A percentile compares a stretch with the other conserved stretches of the same genome.
Conservation (phyloP, 768 basidiomycete species). For the Postia placenta region DNA sequence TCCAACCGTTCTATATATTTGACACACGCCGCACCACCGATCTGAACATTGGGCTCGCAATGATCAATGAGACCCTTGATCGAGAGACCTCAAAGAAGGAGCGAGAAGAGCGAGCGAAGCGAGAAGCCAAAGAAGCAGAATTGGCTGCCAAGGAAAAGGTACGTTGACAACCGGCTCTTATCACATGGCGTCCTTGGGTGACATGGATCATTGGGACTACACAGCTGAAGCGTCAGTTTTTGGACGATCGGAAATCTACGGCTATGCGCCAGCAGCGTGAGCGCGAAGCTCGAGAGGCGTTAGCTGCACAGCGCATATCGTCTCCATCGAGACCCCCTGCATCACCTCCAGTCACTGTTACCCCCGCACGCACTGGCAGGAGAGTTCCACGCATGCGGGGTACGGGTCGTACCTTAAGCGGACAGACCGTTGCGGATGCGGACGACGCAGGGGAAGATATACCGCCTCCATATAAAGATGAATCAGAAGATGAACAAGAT, state of each 20-base stretch:
- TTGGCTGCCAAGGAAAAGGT: constrained; percentile 53
- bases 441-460: not conserved
- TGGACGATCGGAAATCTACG: constrained; percentile 70
- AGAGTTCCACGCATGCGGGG: not conserved
- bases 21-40: constrained; percentile 45
- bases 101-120: constrained; percentile 36
- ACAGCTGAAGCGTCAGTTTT: constrained; percentile 72
- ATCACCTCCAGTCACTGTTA: constrained; percentile 1
- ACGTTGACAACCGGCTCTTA: constrained; percentile 2
- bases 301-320: not conserved
- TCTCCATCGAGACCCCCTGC: constrained; percentile 7
- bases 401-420: not conserved
- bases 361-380: not conserved
- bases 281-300: constrained; percentile 13
- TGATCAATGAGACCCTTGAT: constrained; percentile 58
- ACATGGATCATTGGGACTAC: not conserved
- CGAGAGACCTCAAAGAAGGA: constrained; percentile 46
- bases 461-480: not conserved
- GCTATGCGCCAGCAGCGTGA: constrained; percentile 53
- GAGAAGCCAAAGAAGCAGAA: constrained; percentile 53
- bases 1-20: constrained; percentile 72
- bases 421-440: not conserved
- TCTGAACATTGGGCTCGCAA: constrained; percentile 55
- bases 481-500: not conserved
- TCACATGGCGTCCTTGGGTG: not conserved